Conservation (phyloP, 2,329 filamentous ascomycete species). For the Colletotrichum somersetense region DNA sequence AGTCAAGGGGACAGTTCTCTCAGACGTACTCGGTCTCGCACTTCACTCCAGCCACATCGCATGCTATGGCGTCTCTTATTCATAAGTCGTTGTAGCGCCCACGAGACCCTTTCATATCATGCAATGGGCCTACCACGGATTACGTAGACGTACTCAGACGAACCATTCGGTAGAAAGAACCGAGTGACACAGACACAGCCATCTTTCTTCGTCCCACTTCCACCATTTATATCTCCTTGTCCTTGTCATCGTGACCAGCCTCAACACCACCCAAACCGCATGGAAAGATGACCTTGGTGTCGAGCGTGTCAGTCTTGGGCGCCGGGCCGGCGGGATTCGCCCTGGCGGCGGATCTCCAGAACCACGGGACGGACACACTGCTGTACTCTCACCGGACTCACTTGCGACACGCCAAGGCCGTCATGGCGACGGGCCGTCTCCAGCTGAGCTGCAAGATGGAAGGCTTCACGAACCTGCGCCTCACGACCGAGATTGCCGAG, state of each 20-base stretch:
- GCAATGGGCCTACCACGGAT: not conserved
- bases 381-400: conserved; percentile 30
- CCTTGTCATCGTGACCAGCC: not conserved
- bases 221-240: not conserved
- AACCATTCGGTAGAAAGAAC: not conserved
- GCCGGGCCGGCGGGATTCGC: conserved; percentile 34
- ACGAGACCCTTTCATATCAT: not conserved
- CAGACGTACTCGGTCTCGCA: not conserved
- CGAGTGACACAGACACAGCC: not conserved
- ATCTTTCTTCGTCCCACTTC: no score
- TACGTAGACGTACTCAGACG: not conserved
- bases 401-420: conserved; percentile 22
- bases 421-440: conserved; percentile 20
- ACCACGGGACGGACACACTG: conserved; percentile 7
- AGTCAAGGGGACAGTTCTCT: not conserved
- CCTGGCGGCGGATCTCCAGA: conserved; percentile 29
- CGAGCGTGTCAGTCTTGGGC: conserved; percentile 17
- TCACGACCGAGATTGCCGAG: conserved; percentile 28
- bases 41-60: not conserved
- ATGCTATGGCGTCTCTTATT: not conserved
- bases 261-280: not conserved
- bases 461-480: conserved; percentile 11
- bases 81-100: not conserved
- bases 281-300: not conserved
- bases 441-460: conserved; percentile 22